Evolutionary conservation across 2,329 filamentous ascomycete species (phyloP).

Genomic region (Chalara sp.): DNA sequence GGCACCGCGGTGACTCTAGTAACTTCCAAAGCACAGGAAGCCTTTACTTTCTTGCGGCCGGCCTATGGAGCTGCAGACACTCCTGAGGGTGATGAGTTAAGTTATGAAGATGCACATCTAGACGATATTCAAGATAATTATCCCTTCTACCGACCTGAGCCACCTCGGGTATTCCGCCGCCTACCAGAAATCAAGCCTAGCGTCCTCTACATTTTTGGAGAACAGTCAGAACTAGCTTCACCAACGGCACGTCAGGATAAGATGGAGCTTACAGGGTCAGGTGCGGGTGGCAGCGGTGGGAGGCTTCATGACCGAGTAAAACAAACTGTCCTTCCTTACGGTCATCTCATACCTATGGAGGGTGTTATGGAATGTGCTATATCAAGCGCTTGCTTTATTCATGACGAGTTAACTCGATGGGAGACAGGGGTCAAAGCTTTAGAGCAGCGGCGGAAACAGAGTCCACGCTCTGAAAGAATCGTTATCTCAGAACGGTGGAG

Average conservation of each 20-base stretch:
- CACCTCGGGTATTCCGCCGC: background rate
- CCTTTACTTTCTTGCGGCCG: background rate
- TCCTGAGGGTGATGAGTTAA: background rate
- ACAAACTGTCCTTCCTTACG: background rate
- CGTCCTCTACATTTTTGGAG: conserved; percentile 63
- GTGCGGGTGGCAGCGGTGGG: conserved; percentile 59
- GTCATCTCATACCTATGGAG: conserved; percentile 1
- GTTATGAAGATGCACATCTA: background rate
- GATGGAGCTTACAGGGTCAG: conserved; percentile 52
- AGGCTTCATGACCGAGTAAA: conserved; percentile 52
- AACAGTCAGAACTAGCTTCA: conserved; percentile 45
- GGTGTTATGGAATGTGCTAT: background rate
- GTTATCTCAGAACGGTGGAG: background rate
- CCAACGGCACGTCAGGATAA: conserved; percentile 47
- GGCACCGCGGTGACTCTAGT: background rate
- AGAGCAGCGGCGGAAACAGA: background rate
- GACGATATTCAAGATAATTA: background rate
- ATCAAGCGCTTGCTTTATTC: background rate
- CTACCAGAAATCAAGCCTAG: conserved; percentile 45
- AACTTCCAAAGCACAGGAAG: background rate
- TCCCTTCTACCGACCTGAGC: background rate
- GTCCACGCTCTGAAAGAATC: background rate
- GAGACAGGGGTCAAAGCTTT: background rate
- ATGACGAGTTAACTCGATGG: background rate
- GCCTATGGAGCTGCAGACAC: background rate